Percentiles rank a stretch among this genome's conserved stretches.
phyloP scores from a whole-genome alignment of 2,329 filamentous ascomycete genomes.

The Alternaria burnsii region DNA sequence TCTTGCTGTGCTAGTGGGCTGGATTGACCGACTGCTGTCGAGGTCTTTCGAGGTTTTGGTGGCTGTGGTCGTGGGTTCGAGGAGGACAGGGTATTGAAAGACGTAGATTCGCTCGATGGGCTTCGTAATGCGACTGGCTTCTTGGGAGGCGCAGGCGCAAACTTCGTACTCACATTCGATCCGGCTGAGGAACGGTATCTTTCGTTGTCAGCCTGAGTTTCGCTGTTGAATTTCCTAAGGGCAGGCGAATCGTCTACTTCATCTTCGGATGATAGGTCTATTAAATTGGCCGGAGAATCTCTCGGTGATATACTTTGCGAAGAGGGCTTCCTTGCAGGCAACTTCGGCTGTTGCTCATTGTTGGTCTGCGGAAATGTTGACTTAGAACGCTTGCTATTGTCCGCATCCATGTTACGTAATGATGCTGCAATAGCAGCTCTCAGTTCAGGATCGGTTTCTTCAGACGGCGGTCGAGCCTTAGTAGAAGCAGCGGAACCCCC shows the following conservation, averaged over 20 bases:
- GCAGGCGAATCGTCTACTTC: constrained; percentile 30
- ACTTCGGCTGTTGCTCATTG: constrained; percentile 48
- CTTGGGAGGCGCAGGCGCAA: constrained; percentile 42
- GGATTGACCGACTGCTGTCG: constrained; percentile 34
- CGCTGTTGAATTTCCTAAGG: constrained; percentile 38
- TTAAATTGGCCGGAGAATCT: constrained; percentile 52
- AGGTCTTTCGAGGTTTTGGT: constrained; percentile 44
- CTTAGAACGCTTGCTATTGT: constrained; percentile 45
- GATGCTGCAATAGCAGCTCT: constrained; percentile 59
- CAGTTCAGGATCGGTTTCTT: constrained; percentile 59
- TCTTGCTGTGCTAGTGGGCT: constrained; percentile 42
- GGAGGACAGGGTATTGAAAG: constrained; percentile 16
- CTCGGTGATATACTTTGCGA: constrained; percentile 32
- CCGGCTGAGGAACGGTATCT: constrained; percentile 24
- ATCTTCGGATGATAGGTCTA: constrained; percentile 59
- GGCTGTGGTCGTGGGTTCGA: constrained; percentile 46
- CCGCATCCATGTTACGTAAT: constrained; percentile 56
- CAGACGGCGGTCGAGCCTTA: constrained; percentile 30
- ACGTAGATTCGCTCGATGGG: constrained; percentile 41
- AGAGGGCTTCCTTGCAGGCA: constrained; percentile 45
- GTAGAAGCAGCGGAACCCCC: constrained; percentile 20
- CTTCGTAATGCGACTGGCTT: constrained; percentile 53
- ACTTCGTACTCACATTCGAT: constrained; percentile 34
- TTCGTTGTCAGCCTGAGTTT: constrained; percentile 29
- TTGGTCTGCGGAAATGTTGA: constrained; percentile 46